Base-by-base conservation (phyloP, 805 yeast genomes). In the Candida verbasci region DNA sequence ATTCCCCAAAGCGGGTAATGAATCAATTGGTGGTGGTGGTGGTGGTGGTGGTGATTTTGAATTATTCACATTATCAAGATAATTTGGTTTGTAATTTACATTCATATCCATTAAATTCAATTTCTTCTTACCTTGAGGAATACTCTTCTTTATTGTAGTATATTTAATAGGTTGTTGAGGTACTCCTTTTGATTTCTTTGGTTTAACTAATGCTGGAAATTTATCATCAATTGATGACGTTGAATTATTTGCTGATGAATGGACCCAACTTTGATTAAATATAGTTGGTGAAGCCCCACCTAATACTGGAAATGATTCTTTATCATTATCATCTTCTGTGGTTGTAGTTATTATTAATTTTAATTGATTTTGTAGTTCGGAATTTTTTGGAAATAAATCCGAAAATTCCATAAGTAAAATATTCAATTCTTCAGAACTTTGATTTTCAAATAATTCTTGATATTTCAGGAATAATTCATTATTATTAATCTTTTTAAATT, bases 391-490 rank as follows among this genome's bases (percentile, higher is more conserved):
- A 45, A 71, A 75, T 2, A 80, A 54, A 43, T 80, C 82, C 3
- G 80, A 60, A 35, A 82, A 61, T 44, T 84, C 91, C 37, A 69
- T 70, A 6, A 86, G 42, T 31, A 86, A 56, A 6, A 83, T 54
- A 39, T 70, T 63, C 11, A 80, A 55, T 39, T 86, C 88, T 5
- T 73, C 72, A 6, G 47, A 42, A 1, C 63, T 49, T 31, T 41
- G 64, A 3, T 48, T 43, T 0, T 48, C 52, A 46, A 86, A 84
- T 9, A 86, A 50, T 17, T 44, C 39, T 25, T 61, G 53, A 54
- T 81, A 83, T 3, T 62, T 55, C 3, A 49, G 47, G 11, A 75
- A 50, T 17, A 86, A 53, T 9, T 72, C 77, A 3, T 52, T 43
- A 0, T 82, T 80, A 5, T 70, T 55, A 1, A 82, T 45, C 15